phyloP scores from a whole-genome alignment of 108 stramenopile genomes.

The Stephanodiscus minutulus region DNA sequence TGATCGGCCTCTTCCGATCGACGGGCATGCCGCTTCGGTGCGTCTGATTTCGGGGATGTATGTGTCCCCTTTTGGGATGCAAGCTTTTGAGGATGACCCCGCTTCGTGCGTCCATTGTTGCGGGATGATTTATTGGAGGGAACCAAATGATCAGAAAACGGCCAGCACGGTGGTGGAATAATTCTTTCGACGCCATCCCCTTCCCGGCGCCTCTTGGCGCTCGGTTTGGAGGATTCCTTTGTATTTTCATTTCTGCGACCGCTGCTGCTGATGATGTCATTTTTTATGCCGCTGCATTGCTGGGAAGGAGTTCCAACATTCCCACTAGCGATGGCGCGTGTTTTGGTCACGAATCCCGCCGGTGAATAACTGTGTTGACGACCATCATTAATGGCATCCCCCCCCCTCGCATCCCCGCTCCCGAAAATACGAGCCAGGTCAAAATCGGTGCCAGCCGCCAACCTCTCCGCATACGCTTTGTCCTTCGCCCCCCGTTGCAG shows the following conservation, averaged over 20 bases:
- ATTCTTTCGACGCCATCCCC: not conserved
- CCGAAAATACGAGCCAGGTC: no score
- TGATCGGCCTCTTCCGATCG: not conserved
- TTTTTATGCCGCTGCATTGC: not conserved
- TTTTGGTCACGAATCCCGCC: no score
- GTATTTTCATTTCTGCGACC: not conserved
- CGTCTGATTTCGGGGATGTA: not conserved
- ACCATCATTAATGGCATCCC: no score
- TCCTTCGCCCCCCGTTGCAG: conserved; percentile 43
- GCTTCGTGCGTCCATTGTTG: no score
- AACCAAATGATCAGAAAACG: not conserved
- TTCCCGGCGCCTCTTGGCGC: not conserved
- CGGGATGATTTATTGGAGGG: not conserved
- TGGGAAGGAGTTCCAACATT: no score
- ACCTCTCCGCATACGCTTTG: conserved; percentile 35
- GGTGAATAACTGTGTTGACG: no score
- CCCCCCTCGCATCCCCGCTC: not conserved
- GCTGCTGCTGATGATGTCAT: not conserved
- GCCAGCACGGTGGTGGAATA: not conserved
- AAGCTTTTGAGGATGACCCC: no score
- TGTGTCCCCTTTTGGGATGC: no score
- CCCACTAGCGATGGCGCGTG: no score
- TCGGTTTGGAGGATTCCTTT: not conserved
- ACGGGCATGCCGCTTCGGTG: not conserved
- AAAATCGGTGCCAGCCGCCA: conserved; percentile 6